phyloP scores from a whole-genome alignment of 768 basidiomycete species.

The Sarcodon aspratus region DNA sequence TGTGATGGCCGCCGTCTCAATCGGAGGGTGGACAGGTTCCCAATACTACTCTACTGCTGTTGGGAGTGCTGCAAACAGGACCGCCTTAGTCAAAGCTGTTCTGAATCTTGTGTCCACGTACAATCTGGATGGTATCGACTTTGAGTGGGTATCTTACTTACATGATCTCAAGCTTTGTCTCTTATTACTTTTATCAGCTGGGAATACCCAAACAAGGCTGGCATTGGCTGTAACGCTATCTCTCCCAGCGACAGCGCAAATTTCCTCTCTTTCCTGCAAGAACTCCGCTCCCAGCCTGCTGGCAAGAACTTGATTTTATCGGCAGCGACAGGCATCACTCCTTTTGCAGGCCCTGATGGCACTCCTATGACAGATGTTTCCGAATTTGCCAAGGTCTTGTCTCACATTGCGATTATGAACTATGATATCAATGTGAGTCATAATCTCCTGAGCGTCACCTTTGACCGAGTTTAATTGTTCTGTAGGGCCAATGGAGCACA shows the following conservation, averaged over 20 bases:
- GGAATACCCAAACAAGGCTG: conserved; percentile 69
- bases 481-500: conserved; percentile 21
- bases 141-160: conserved; percentile 11
- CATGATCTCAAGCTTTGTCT: background rate
- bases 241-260: conserved; percentile 54
- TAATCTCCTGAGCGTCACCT: conserved; percentile 6
- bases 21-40: conserved; percentile 68
- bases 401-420: conserved; percentile 58
- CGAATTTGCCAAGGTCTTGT: conserved; percentile 57
- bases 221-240: conserved; percentile 61
- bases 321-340: conserved; percentile 35
- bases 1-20: conserved; percentile 43
- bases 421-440: conserved; percentile 37
- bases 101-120: conserved; percentile 35
- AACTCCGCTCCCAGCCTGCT: conserved; percentile 44
- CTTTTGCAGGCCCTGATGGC: conserved; percentile 37
- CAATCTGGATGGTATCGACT: conserved; percentile 45
- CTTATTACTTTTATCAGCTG: conserved; percentile 35
- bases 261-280: conserved; percentile 64
- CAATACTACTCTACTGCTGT: conserved; percentile 52
- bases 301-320: conserved; percentile 46
- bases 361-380: conserved; percentile 58
- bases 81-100: conserved; percentile 53
- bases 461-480: background rate
- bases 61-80: conserved; percentile 42